Base-by-base conservation (phyloP, 306 rosid genomes). In the Corylus avellana region DNA sequence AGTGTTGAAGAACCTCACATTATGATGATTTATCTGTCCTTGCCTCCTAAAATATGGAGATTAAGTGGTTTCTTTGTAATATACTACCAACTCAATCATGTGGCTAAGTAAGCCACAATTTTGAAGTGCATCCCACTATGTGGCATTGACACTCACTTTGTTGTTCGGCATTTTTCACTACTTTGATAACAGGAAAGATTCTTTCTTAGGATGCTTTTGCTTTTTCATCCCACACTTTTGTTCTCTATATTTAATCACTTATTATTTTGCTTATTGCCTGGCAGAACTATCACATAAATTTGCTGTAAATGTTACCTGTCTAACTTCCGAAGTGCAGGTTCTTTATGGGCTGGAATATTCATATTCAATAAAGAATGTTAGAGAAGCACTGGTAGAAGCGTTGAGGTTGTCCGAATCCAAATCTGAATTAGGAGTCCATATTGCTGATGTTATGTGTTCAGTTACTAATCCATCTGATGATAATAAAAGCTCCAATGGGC, bases 281-380 rank as follows among this genome's bases (percentile, higher is more conserved):
- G 50, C 42, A 9, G 27, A 18, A 44, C 50, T 42, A n/a, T 67
- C 7, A 17, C 47, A 39, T 67, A 67, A 67, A 18, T 67, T 42
- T 67, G 29, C 17, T 67, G 1, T 39, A 0, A 39, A 39, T 8
- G 4, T 39, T 71, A n/a, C 39, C 62, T 67, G 7, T 57, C 72
- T 70, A 73, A 77, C 57, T 66, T 79, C 58, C 42, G 32, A 58
- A 83, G 10, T 83, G 81, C 81, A 94, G 98, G 97, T 94, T 50
- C 98, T 94, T 73, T 94, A 74, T 79, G 97, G 97, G 75, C 73
- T 91, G 85, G 97, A 94, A 79, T 94, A 92, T 75, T 85, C 89
- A 20, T 89, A 89, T 84, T 79, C 89, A 39, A 79, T 90, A 29
- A 63, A 53, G 63, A 83, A 81, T 47, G 81, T 94, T 50, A 91